Base-by-base conservation (phyloP, 495 filamentous ascomycete species). In the Xeromyces bisporus region DNA sequence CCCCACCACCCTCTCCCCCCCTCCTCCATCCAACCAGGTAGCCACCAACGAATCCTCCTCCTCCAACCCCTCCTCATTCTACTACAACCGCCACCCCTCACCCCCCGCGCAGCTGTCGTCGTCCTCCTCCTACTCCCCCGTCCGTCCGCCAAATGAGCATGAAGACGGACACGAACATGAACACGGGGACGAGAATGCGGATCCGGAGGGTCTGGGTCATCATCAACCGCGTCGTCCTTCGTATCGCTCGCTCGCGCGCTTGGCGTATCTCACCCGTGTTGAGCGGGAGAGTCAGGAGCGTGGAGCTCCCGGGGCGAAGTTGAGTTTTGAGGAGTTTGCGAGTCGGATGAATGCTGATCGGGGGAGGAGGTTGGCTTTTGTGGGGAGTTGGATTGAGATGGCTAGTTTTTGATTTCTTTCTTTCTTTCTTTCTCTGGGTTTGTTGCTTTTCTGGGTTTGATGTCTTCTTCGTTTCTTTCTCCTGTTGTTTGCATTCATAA, bases 351-450 rank as follows among this genome's bases (percentile, higher is more conserved):
- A 66, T 31, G 62, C 62, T 10, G 64, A 67, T 29, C 67, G 71
- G 28, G 74, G 75, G 20, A 55, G 59, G 24, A 56, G 65, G 15
- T 62, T 91, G 34, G 76, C 75, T 31, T 89, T 87, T 53, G 59
- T 89, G 18, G 78, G 75, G 11, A 76, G 64, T 33, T 92, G 83
- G 83, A 83, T 86, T 44, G 81, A 89, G 49, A 79, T 86, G 63
- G 71, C 67, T 32, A 69, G 61, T 42, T 73, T 74, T 36, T 75
- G 42, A 30, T 8, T 18, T 12, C 5, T 13, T 7, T 0, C 8
- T 18, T 15, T 30, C n/a, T n/a, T n/a, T n/a, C n/a, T n/a, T n/a
- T n/a, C n/a, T n/a, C n/a, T n/a, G n/a, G n/a, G n/a, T n/a, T n/a
- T n/a, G n/a, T n/a, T n/a, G n/a, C n/a, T n/a, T n/a, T n/a, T n/a